phyloP scores from a whole-genome alignment of 1,139 yeast genomes.

The Scheffersomyces quercinus region DNA sequence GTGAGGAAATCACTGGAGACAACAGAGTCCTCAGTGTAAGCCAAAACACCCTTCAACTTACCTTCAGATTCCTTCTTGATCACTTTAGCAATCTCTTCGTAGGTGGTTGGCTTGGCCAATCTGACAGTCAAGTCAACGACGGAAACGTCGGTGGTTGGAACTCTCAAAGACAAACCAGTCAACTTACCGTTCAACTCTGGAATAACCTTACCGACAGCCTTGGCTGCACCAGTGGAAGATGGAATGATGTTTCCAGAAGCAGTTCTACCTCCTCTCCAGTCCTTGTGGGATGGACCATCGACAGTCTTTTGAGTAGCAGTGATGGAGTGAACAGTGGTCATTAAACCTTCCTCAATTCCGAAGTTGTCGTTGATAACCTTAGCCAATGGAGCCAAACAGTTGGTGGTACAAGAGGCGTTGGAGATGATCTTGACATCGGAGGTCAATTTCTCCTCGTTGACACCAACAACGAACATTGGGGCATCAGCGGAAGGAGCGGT shows the following conservation, averaged over 20 bases:
- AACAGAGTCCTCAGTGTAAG: slow-evolving; percentile 23
- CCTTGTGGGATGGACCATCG: slow-evolving; percentile 26
- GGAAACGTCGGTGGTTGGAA: slow-evolving; percentile 23
- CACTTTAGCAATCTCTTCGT: slow-evolving; percentile 21
- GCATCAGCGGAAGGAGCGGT: slow-evolving; percentile 25
- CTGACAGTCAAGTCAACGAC: slow-evolving; percentile 25
- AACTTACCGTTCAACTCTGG: slow-evolving; percentile 25
- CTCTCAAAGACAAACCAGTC: slow-evolving; percentile 25
- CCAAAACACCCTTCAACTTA: slow-evolving; percentile 20
- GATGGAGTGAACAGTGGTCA: slow-evolving; percentile 24
- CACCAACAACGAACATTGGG: slow-evolving; percentile 24
- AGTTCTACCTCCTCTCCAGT: slow-evolving; percentile 26
- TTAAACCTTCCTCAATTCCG: slow-evolving; percentile 25
- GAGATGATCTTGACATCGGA: slow-evolving; percentile 18
- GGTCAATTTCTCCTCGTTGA: slow-evolving; percentile 20
- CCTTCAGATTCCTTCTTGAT: slow-evolving; percentile 21
- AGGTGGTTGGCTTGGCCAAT: slow-evolving; percentile 18
- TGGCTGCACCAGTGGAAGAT: slow-evolving; percentile 25
- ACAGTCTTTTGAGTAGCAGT: slow-evolving; percentile 25
- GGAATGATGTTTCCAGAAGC: slow-evolving; percentile 25
- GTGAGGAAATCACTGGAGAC: slow-evolving; percentile 23
- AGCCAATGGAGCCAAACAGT: slow-evolving; percentile 25
- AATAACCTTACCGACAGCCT: slow-evolving; percentile 25
- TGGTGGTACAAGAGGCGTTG: slow-evolving; percentile 25
- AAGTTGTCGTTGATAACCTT: slow-evolving; percentile 21